A percentile compares a stretch with the other conserved stretches of the same genome.
These are phyloP conservation scores for Colletotrichum abscissum DNA, from an alignment of 2,329 filamentous ascomycete genomes.

Conservation along the genomic window DNA sequence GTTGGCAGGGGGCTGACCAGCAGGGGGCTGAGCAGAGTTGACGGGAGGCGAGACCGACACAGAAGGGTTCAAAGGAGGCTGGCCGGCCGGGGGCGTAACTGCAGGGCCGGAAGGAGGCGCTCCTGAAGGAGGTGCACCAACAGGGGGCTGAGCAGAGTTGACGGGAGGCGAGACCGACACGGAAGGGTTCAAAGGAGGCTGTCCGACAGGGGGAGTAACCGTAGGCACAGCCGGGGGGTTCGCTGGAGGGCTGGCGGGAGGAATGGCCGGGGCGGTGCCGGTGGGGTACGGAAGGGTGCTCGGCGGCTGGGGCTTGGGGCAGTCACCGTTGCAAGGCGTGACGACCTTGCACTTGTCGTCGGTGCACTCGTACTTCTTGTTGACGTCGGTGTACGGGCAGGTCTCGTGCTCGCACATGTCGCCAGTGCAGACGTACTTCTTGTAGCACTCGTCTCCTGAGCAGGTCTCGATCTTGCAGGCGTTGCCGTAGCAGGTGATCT, in stretches of 20 bases:
- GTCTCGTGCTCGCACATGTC: slow-evolving; percentile 41
- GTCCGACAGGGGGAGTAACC: too few species aligned
- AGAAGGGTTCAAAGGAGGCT: background rate
- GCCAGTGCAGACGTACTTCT: slow-evolving; percentile 39
- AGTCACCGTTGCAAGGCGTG: slow-evolving; percentile 44
- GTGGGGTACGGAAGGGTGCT: background rate
- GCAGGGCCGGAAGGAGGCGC: background rate
- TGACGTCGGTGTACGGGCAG: slow-evolving; percentile 37
- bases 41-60: background rate
- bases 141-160: too few species aligned
- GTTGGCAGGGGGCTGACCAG: background rate
- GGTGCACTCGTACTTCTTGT: slow-evolving; percentile 48
- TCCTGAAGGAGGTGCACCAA: background rate
- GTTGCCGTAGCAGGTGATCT: slow-evolving; percentile 25
- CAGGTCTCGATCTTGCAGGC: slow-evolving; percentile 45
- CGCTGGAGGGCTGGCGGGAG: background rate
- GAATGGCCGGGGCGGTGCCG: too few species aligned
- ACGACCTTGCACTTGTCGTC: slow-evolving; percentile 44
- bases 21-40: background rate
- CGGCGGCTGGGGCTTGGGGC: slow-evolving; percentile 40
- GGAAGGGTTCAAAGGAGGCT: too few species aligned
- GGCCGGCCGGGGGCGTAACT: too few species aligned
- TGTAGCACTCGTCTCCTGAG: slow-evolving; percentile 42
- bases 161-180: too few species aligned
- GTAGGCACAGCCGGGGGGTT: background rate